These are phyloP conservation scores for Mycena belliarum DNA, from an alignment of 768 basidiomycete species.

Conservation along the genomic window DNA sequence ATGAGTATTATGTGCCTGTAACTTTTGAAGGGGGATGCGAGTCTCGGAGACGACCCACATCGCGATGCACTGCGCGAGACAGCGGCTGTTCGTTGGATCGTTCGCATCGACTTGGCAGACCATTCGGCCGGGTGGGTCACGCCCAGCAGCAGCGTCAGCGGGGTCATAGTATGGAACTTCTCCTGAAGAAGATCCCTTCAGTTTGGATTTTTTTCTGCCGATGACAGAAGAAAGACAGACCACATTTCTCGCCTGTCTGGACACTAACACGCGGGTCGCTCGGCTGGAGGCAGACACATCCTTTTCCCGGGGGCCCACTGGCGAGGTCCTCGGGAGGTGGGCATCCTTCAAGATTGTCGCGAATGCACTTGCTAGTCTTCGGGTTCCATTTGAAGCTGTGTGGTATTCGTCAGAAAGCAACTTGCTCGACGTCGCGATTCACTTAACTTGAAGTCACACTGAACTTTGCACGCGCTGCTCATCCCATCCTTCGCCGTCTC, in stretches of 20 bases:
- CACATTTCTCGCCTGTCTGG: background rate
- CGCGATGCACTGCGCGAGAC: no score
- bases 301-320: background rate
- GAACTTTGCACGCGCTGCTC: background rate
- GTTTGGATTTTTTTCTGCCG: no score
- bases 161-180: no score
- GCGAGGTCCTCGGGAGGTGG: background rate
- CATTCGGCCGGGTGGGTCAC: no score
- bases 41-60: no score
- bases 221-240: background rate
- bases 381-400: background rate
- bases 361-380: background rate
- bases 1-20: no score
- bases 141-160: no score
- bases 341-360: background rate
- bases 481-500: background rate
- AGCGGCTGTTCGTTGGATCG: no score
- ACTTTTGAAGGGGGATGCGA: no score
- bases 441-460: background rate
- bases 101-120: no score
- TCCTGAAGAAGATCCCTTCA: no score
- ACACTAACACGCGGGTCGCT: background rate
- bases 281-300: background rate
- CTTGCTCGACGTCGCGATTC: background rate
- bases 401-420: background rate